Evolutionary conservation across 306 rosid genomes (phyloP), one percentile per base, ranked within the genome.

Genomic region (Castanea sativa): DNA sequence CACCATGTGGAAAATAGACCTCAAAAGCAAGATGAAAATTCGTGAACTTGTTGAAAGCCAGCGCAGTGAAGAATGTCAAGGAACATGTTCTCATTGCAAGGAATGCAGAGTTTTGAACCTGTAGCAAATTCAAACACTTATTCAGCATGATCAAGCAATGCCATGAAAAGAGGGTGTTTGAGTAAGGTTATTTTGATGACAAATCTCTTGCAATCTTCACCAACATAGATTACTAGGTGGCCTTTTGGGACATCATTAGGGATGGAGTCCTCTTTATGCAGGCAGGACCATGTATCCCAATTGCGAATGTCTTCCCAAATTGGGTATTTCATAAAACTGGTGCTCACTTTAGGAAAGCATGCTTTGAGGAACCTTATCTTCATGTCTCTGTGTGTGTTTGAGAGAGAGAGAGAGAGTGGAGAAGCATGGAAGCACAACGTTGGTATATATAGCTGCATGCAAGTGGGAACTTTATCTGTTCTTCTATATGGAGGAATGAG

Each of bases 231-330:
- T 59, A 82, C 93, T 21, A 89, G 20, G 74, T 93, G 90, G 20
- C 97, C 97, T 35, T 83, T 88, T 35, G 94, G 97, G 3, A 91
- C 97, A 84, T 91, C 94, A 64, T 78, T 77, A 13, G 94, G 96
- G 27, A 89, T 68, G 23, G 13, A 7, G 33, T 56, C 53, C 32
- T 60, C 79, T 7, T 65, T 67, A 41, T 68, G 60, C 5, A 60
- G 73, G 20, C 69, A 43, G 21, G 78, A 79, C 67, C 70, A 59
- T 53, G 78, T 71, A 67, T 55, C 73, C 80, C 79, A 67, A 3
- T 11, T 78, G 63, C 70, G 1, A 71, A 75, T 6, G 25, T 76
- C 74, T 73, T 59, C 71, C 79, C 33, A 5, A 3, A 76, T 67
- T 79, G 71, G 78, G 58, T 57, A 11, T 67, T 88, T 79, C 15